Percentiles rank a stretch among this genome's conserved stretches.
Evolutionary conservation across 176 grass and related monocot genomes (phyloP).

Genomic region (Miscanthus lutarioriparius): DNA sequence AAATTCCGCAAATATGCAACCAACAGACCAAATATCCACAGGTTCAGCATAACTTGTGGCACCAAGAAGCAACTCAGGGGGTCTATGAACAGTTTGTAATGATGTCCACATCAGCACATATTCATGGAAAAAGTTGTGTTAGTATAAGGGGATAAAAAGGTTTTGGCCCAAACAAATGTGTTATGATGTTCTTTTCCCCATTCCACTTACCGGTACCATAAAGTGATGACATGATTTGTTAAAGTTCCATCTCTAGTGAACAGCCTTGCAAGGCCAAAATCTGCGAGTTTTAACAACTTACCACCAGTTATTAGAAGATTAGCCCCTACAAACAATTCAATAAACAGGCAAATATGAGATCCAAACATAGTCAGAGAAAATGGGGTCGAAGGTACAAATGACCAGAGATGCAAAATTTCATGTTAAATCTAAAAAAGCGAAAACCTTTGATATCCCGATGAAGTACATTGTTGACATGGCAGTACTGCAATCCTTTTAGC

Average conservation of each 20-base stretch:
- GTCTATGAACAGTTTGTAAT: conserved; percentile 38
- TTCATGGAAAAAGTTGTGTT: conserved; percentile 8
- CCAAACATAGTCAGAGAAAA: neutral
- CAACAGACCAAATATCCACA: conserved; percentile 89
- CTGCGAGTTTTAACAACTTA: conserved; percentile 68
- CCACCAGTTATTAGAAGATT: conserved; percentile 80
- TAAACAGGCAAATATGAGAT: neutral
- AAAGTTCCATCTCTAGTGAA: conserved; percentile 77
- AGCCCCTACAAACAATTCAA: conserved; percentile 50
- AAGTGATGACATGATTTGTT: conserved; percentile 84
- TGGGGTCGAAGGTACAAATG: neutral
- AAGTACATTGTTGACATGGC: conserved; percentile 78
- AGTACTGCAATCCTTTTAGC: conserved; percentile 79
- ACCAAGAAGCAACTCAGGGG: conserved; percentile 78
- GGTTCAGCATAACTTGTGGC: conserved; percentile 75
- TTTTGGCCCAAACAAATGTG: neutral
- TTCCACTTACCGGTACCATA: conserved; percentile 70
- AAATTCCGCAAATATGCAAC: conserved; percentile 85
- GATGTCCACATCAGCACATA: conserved; percentile 20
- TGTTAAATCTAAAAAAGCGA: conserved; percentile 24
- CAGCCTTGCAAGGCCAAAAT: conserved; percentile 83
- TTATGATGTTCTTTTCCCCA: neutral
- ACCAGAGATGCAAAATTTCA: conserved; percentile 12
- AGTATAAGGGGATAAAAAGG: conserved; percentile 1
- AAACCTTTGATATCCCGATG: conserved; percentile 90